Evolutionary conservation across 768 basidiomycete genomes (phyloP), one percentile per base, ranked within the genome.

Genomic region (Gymnopilus dilepis): DNA sequence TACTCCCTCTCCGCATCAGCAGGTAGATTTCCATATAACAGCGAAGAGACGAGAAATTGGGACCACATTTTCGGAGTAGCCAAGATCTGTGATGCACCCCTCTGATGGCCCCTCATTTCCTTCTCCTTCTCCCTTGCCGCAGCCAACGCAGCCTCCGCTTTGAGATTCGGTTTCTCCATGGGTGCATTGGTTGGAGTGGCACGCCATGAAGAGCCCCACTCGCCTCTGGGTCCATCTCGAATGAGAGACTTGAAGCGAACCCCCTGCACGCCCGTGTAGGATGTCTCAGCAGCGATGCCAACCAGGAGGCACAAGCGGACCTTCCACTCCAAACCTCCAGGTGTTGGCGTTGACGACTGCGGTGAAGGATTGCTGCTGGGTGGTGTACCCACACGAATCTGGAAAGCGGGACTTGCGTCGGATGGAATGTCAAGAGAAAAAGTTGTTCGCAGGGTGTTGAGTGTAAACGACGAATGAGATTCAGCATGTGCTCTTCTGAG

Each of bases 351-450:
- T 65, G 67, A 19, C 61, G 62, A 13, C 21, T 31, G 26, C 9
- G 31, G 17, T 47, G 5, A 51, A 19, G 58, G 9, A 54, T 40
- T 33, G 58, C 59, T 55, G 12, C 41, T 59, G 22, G 61, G 59
- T 7, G 63, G 55, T 38, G 65, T 63, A 42, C 84, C 83, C 5
- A 90, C 79, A 52, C 80, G 77, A 1, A 95, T 79, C 55, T 87
- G 81, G 75, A 98, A 98, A 0, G 89, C 90, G 0, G 97, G 95
- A 54, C 92, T 91, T 0, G 90, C 94, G 59, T 97, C 97, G 1
- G 90, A 86, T 0, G 96, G 97, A 60, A 99, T 96, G 70, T 96
- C 95, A 2, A 99, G 84, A 13, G 90, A 80, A 76, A 99, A 98
- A 0, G 91, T 88, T 30, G 92, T 88, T 26, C 95, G 88, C 0